phyloP scores from a whole-genome alignment of 805 yeast genomes.

The Pichia ethanolica region DNA sequence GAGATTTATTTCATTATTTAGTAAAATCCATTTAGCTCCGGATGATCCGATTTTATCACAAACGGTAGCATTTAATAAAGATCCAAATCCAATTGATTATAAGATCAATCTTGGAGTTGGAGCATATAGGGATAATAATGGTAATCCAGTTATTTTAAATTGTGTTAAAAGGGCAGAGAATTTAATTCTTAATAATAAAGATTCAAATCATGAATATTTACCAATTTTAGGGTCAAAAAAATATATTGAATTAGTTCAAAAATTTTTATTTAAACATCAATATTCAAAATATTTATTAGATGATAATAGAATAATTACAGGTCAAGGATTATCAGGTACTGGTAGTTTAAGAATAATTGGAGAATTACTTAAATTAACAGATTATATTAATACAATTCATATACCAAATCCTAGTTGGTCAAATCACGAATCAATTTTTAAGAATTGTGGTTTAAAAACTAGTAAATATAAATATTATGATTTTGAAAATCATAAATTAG shows the following conservation, averaged over 20 bases:
- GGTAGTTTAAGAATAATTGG: constrained; percentile 87
- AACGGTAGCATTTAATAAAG: constrained; percentile 65
- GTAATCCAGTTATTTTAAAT: constrained; percentile 85
- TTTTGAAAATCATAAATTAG: constrained; percentile 50
- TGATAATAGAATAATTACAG: constrained; percentile 63
- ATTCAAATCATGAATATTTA: constrained; percentile 72
- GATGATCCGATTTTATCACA: constrained; percentile 85
- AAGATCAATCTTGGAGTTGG: constrained; percentile 72
- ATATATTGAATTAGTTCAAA: constrained; percentile 59
- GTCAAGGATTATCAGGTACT: constrained; percentile 92
- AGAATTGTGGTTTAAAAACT: constrained; percentile 60
- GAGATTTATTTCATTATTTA: background rate
- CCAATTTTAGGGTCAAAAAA: constrained; percentile 74
- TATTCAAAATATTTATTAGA: constrained; percentile 41
- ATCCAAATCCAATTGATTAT: constrained; percentile 37
- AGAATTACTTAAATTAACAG: constrained; percentile 58
- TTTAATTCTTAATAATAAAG: constrained; percentile 36
- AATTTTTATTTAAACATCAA: constrained; percentile 55
- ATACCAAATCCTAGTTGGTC: constrained; percentile 94
- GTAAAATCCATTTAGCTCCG: constrained; percentile 40
- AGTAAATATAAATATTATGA: constrained; percentile 69
- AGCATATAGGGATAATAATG: constrained; percentile 85
- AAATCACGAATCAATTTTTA: constrained; percentile 77
- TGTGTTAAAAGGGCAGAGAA: constrained; percentile 60
- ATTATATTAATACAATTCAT: constrained; percentile 39